These are phyloP conservation scores for Pythium utonaiense DNA, from an alignment of 352 stramenopile genomes.

Conservation along the genomic window DNA sequence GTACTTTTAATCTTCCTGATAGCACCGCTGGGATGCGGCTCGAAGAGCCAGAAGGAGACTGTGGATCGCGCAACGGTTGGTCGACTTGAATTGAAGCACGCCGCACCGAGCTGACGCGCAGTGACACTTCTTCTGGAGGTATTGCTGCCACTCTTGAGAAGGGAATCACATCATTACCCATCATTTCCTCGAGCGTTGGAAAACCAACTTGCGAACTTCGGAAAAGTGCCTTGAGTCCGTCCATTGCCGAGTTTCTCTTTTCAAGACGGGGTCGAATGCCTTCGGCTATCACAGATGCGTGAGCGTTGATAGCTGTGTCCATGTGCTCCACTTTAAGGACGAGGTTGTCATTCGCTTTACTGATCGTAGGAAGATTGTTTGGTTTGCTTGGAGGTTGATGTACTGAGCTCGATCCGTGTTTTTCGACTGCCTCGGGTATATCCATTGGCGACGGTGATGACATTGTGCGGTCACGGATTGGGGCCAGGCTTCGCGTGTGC, in stretches of 20 bases:
- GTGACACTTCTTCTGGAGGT: neutral
- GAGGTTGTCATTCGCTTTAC: slow-evolving; percentile 21
- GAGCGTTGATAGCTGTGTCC: slow-evolving; percentile 40
- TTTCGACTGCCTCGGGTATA: too few species aligned
- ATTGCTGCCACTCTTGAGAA: slow-evolving; percentile 1
- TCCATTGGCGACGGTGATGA: neutral
- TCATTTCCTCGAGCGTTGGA: slow-evolving; percentile 9
- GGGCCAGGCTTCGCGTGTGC: neutral
- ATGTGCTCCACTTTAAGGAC: slow-evolving; percentile 40
- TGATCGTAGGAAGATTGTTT: neutral
- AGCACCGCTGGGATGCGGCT: too few species aligned
- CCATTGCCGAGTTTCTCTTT: slow-evolving; percentile 8
- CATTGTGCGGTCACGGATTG: neutral
- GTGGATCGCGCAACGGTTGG: neutral
- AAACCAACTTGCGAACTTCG: neutral
- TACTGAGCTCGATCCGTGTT: too few species aligned
- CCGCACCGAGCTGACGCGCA: neutral
- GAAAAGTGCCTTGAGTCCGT: slow-evolving; percentile 20
- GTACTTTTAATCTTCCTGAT: slow-evolving; percentile 3
- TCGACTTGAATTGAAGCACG: neutral
- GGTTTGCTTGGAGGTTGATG: too few species aligned
- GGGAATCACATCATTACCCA: slow-evolving; percentile 1
- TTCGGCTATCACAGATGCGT: slow-evolving; percentile 23
- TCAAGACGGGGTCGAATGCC: slow-evolving; percentile 10
- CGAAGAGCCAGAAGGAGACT: too few species aligned